These are phyloP conservation scores for Remersonia thermophila DNA, from an alignment of 2,329 filamentous ascomycete genomes.

Conservation along the genomic window DNA sequence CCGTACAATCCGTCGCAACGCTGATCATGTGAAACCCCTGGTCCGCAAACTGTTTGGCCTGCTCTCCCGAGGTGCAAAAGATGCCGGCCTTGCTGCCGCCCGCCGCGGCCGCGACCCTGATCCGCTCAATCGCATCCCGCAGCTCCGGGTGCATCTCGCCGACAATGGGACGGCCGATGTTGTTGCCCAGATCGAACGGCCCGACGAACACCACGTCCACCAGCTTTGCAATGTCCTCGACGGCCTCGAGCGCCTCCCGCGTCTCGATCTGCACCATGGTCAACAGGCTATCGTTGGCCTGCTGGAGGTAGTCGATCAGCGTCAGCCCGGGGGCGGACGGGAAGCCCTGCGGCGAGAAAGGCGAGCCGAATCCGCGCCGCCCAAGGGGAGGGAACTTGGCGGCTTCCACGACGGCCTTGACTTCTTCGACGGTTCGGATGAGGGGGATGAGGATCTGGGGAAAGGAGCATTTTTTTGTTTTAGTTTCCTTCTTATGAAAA, in stretches of 20 bases:
- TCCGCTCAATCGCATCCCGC: constrained; percentile 43
- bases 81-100: constrained; percentile 57
- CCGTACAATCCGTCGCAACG: constrained; percentile 43
- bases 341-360: constrained; percentile 40
- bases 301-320: constrained; percentile 42
- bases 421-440: constrained; percentile 41
- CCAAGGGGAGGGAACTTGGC: constrained; percentile 46
- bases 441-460: constrained; percentile 38
- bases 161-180: constrained; percentile 49
- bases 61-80: constrained; percentile 43
- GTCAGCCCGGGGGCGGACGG: constrained; percentile 27
- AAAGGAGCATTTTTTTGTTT: too few species aligned
- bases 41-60: constrained; percentile 41
- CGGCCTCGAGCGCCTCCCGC: constrained; percentile 43
- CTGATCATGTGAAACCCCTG: constrained; percentile 52
- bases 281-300: constrained; percentile 44
- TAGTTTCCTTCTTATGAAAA: too few species aligned
- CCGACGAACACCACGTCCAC: constrained; percentile 55
- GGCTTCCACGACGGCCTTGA: constrained; percentile 34
- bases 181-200: constrained; percentile 54
- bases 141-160: constrained; percentile 48
- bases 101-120: constrained; percentile 43
- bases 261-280: constrained; percentile 61
- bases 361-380: constrained; percentile 42
- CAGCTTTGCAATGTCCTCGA: constrained; percentile 50